These are phyloP conservation scores for Acacia concinna DNA, from an alignment of 331 rosid genomes.

Conservation along the genomic window DNA sequence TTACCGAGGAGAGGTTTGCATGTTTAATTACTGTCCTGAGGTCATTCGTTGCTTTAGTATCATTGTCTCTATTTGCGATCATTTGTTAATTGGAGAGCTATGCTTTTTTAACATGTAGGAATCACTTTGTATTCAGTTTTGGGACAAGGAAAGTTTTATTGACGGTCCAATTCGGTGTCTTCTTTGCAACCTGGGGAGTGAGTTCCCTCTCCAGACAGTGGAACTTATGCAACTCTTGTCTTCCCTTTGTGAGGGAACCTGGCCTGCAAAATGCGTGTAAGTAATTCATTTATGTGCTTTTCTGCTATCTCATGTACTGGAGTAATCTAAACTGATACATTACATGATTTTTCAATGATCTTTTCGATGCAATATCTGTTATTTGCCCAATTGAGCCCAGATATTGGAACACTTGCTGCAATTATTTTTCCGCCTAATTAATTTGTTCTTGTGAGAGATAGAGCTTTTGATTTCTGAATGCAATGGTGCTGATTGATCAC, in stretches of 20 bases:
- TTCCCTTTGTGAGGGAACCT: conserved; percentile 88
- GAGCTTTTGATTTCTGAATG: not conserved
- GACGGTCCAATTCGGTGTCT: conserved; percentile 88
- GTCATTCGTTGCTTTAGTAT: conserved; percentile 24
- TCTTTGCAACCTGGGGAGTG: conserved; percentile 80
- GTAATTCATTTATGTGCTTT: conserved; percentile 34
- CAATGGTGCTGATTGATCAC: not conserved
- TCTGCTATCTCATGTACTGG: conserved; percentile 22
- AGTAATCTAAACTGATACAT: conserved; percentile 1
- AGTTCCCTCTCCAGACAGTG: conserved; percentile 71
- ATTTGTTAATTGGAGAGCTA: conserved; percentile 25
- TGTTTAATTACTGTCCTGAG: conserved; percentile 42
- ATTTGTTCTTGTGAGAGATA: not conserved
- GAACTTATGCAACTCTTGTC: conserved; percentile 76
- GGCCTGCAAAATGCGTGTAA: conserved; percentile 98
- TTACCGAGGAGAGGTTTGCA: conserved; percentile 95
- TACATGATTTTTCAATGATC: not conserved
- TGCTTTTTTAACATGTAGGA: conserved; percentile 61
- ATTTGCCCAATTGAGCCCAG: not conserved
- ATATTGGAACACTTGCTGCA: not conserved
- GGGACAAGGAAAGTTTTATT: conserved; percentile 88
- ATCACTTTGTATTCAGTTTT: conserved; percentile 87
- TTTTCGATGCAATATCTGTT: not conserved
- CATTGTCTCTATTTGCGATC: conserved; percentile 25
- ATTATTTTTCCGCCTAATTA: not conserved